Percentiles rank a stretch among this genome's conserved stretches.
Conservation (phyloP, 108 stramenopile genomes). For the Seminavis robusta region DNA sequence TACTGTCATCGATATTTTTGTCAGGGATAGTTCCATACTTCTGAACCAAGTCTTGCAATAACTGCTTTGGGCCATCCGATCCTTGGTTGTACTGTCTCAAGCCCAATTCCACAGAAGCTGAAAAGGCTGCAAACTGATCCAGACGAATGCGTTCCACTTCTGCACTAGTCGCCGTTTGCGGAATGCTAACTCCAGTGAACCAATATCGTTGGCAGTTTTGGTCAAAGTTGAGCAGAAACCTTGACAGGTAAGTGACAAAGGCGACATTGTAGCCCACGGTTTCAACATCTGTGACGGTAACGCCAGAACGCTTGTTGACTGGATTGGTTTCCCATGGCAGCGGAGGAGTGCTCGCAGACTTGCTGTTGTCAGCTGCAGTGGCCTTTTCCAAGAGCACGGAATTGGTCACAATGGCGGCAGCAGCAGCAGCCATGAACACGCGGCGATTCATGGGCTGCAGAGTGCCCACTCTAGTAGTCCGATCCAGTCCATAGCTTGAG, state of each 20-base stretch:
- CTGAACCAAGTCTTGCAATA: conserved; percentile 20
- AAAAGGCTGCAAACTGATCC: conserved; percentile 62
- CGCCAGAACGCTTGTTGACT: conserved; percentile 55
- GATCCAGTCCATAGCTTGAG: too few species aligned
- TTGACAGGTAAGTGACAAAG: conserved; percentile 36
- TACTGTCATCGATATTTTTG: too few species aligned
- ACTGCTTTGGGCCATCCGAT: too few species aligned
- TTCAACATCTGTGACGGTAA: conserved; percentile 68
- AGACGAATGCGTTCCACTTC: conserved; percentile 14
- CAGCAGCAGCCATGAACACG: conserved; percentile 11
- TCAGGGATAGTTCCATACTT: conserved; percentile 22
- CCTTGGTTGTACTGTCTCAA: conserved; percentile 58
- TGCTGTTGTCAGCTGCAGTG: too few species aligned
- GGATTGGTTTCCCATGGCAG: conserved; percentile 28
- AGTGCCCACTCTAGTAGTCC: too few species aligned
- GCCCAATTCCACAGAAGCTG: conserved; percentile 72
- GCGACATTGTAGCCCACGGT: conserved; percentile 25
- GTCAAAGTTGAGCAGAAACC: conserved; percentile 37
- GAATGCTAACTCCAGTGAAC: conserved; percentile 12
- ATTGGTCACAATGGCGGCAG: too few species aligned
- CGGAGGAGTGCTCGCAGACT: too few species aligned
- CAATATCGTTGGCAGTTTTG: conserved; percentile 23
- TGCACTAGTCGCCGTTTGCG: neutral
- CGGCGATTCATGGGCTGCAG: conserved; percentile 13
- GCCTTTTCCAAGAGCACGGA: too few species aligned